Conservation (phyloP, 148 eudicot species). For the Pharnaceum exiguum region DNA sequence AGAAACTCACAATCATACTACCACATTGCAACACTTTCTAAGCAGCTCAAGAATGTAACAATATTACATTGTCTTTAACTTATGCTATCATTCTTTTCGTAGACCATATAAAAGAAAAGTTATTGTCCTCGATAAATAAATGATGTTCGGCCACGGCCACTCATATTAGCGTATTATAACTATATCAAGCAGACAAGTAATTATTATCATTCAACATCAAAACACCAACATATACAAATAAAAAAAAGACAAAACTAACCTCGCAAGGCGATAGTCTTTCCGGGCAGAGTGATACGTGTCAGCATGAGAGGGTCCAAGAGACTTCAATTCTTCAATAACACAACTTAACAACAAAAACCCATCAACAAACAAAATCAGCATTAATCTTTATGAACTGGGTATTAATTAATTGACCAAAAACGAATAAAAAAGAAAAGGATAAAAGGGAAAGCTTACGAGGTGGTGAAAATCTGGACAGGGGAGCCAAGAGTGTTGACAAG, state of each 20-base stretch:
- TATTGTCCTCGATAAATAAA: too few relatives aligned
- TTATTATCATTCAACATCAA: background rate
- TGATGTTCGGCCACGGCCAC: too few relatives aligned
- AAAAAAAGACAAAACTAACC: constrained; percentile 36
- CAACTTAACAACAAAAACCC: constrained; percentile 41
- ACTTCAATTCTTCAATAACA: constrained; percentile 67
- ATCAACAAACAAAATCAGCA: background rate
- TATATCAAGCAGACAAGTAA: background rate
- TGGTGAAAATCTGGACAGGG: constrained; percentile 69
- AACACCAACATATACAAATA: too few relatives aligned
- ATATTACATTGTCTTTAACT: too few relatives aligned
- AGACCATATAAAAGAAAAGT: too few relatives aligned
- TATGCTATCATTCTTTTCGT: too few relatives aligned
- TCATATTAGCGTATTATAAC: too few relatives aligned
- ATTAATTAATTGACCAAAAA: background rate
- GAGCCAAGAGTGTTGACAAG: constrained; percentile 48
- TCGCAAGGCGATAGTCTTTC: constrained; percentile 44
- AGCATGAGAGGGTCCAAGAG: constrained; percentile 54
- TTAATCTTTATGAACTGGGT: background rate
- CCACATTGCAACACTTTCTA: too few relatives aligned
- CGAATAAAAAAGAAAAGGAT: background rate
- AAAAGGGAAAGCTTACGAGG: constrained; percentile 35
- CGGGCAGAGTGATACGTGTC: constrained; percentile 56
- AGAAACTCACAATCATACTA: too few relatives aligned
- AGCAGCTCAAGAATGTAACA: too few relatives aligned